Evolutionary conservation across 192 early-diverging fungal species (phyloP).

Genomic region (Dissophora globulifera): DNA sequence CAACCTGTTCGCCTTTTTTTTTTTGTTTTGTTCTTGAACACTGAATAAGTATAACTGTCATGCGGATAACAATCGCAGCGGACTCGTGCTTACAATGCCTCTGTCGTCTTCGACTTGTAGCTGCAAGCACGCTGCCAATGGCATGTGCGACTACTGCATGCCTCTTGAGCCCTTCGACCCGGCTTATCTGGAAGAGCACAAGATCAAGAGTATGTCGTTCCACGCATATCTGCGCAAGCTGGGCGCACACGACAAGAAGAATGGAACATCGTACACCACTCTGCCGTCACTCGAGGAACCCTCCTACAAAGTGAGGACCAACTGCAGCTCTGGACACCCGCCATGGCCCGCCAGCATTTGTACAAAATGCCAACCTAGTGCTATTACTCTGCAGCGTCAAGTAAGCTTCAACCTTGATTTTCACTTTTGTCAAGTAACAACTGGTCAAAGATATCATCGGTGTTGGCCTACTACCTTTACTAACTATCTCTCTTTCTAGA

Average conservation of each 20-base stretch:
- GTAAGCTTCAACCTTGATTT: slow-evolving; percentile 15
- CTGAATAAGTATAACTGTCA: no score
- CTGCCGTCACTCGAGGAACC: slow-evolving; percentile 90
- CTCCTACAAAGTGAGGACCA: slow-evolving; percentile 79
- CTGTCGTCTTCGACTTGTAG: slow-evolving; percentile 38
- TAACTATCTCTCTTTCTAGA: slow-evolving; percentile 50
- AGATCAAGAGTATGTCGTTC: slow-evolving; percentile 98
- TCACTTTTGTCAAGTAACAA: no score
- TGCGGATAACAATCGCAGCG: background rate
- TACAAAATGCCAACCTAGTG: slow-evolving; percentile 96
- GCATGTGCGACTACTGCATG: slow-evolving; percentile 96
- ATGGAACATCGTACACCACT: slow-evolving; percentile 61
- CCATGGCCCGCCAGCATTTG: slow-evolving; percentile 96
- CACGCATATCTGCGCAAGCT: slow-evolving; percentile 88
- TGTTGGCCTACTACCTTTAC: background rate
- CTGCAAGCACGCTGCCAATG: slow-evolving; percentile 80
- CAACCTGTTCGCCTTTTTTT: background rate
- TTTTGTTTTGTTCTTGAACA: background rate
- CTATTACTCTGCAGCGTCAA: slow-evolving; percentile 89
- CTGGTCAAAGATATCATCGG: no score
- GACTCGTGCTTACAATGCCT: background rate
- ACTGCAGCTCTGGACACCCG: slow-evolving; percentile 84
- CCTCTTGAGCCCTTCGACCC: slow-evolving; percentile 93
- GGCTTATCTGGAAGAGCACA: slow-evolving; percentile 86
- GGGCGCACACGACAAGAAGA: slow-evolving; percentile 73